Evolutionary conservation across 345 rosid species (phyloP).

Genomic region (Noccaea bulbosa): DNA sequence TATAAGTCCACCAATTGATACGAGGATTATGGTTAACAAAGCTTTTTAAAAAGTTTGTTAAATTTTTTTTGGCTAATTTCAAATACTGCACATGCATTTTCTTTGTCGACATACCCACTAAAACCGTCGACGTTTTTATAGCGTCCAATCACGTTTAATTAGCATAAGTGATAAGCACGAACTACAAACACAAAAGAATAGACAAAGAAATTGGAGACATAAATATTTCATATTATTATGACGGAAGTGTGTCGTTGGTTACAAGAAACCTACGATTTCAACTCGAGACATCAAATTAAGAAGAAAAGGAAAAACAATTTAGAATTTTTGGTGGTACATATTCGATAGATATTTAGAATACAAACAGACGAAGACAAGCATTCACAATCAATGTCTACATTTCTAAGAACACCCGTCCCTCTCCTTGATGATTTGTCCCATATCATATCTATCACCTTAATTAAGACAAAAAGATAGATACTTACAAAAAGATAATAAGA

Average conservation of each 20-base stretch:
- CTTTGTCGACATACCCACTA: background rate
- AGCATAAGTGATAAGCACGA: slow-evolving; percentile 19
- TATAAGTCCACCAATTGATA: background rate
- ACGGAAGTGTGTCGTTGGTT: slow-evolving; percentile 40
- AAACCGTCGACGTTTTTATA: background rate
- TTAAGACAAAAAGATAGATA: background rate
- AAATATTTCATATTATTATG: slow-evolving; percentile 1
- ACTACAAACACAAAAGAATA: slow-evolving; percentile 7
- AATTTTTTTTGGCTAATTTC: slow-evolving; percentile 7
- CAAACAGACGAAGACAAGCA: slow-evolving; percentile 45
- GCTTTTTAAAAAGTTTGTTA: background rate
- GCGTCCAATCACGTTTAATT: slow-evolving; percentile 13
- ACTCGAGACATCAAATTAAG: slow-evolving; percentile 11
- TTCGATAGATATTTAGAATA: slow-evolving; percentile 36
- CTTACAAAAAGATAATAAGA: slow-evolving; percentile 11
- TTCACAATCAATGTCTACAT: slow-evolving; percentile 43
- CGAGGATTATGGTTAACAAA: background rate
- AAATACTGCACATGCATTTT: too few species aligned
- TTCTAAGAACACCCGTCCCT: slow-evolving; percentile 41
- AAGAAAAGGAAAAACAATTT: background rate
- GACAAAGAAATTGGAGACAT: slow-evolving; percentile 6
- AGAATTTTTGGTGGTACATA: slow-evolving; percentile 34
- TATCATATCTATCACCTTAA: slow-evolving; percentile 25
- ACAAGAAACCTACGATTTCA: slow-evolving; percentile 37
- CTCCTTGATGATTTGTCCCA: slow-evolving; percentile 31